Conservation (phyloP, 2,329 filamentous ascomycete genomes). For the Cadophora sp. region DNA sequence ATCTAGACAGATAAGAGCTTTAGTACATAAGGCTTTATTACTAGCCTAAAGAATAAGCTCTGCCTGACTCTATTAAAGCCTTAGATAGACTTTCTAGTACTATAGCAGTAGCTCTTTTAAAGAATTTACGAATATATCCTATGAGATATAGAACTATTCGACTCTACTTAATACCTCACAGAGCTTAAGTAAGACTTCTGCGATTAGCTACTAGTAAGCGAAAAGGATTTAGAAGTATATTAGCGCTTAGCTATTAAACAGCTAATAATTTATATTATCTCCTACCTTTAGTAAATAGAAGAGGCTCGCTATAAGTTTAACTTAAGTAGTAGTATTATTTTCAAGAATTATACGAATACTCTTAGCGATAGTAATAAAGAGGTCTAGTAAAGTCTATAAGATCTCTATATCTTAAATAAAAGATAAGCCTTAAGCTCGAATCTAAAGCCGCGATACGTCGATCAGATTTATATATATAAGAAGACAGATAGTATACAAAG, state of each 20-base stretch:
- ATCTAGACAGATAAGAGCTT: too few species aligned
- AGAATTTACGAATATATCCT: too few species aligned
- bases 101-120: too few species aligned
- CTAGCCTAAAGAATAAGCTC: too few species aligned
- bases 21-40: too few species aligned
- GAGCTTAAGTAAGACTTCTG: slow-evolving; percentile 33
- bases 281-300: slow-evolving; percentile 40
- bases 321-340: slow-evolving; percentile 34
- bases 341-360: slow-evolving; percentile 37
- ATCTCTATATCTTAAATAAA: slow-evolving; percentile 32
- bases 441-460: slow-evolving; percentile 31
- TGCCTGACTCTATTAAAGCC: too few species aligned
- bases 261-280: slow-evolving; percentile 40
- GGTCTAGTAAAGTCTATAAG: slow-evolving; percentile 35
- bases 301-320: slow-evolving; percentile 38
- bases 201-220: slow-evolving; percentile 38
- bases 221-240: slow-evolving; percentile 43
- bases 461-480: slow-evolving; percentile 39
- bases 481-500: too few species aligned
- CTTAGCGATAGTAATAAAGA: slow-evolving; percentile 37
- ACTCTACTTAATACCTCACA: slow-evolving; percentile 35
- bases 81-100: too few species aligned
- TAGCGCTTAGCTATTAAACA: slow-evolving; percentile 42
- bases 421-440: slow-evolving; percentile 29
- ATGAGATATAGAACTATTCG: too few species aligned